Evolutionary conservation across 352 stramenopile genomes (phyloP), one percentile per base, ranked within the genome.

Genomic region (Achlya hypogyna): DNA sequence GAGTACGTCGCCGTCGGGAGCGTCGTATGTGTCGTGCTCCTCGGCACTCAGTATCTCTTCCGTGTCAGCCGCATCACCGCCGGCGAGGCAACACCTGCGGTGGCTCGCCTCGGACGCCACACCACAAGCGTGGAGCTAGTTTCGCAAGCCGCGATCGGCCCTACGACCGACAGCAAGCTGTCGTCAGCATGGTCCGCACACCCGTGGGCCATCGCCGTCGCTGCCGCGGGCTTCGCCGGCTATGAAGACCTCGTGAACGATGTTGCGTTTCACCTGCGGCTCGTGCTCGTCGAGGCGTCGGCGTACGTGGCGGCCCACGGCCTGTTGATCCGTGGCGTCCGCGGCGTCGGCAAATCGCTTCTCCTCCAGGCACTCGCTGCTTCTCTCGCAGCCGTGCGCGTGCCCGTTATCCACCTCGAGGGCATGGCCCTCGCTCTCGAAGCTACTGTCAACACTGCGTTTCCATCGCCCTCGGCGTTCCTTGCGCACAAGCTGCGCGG

Each of bases 331-430:
- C 78, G 78, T 29, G 84, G 84, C 35, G 81, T 82, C n/a, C 56
- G 75, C 49, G 84, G 84, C 22, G 78, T 87, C 14, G 84, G 84
- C 45, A 93, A 91, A 60, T 84, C 84, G 22, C 63, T 83, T 1
- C 72, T 75, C 1, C 65, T 88, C 10, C 60, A 72, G 16, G 74
- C 71, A 2, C 12, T 81, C 0, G 66, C 67, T 8, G 54, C 29
- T 3, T 74, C 84, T 40, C 54, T 83, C 1, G 62, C 42, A 20
- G 59, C 45, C 18, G 22, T 69, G 1, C 35, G 56, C 0, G 22
- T 82, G 9, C 6, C 60, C 1, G 69, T 70, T 20, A 69, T 66
- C 56, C 54, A 49, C 0, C 43, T 82, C 20, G 76, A 86, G 31
- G 74, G 74, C 9, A 81, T 85, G 69, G 76, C 81, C 49, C 68